Evolutionary conservation across 2,329 filamentous ascomycete species (phyloP).

Genomic region (Xylaria sp.): DNA sequence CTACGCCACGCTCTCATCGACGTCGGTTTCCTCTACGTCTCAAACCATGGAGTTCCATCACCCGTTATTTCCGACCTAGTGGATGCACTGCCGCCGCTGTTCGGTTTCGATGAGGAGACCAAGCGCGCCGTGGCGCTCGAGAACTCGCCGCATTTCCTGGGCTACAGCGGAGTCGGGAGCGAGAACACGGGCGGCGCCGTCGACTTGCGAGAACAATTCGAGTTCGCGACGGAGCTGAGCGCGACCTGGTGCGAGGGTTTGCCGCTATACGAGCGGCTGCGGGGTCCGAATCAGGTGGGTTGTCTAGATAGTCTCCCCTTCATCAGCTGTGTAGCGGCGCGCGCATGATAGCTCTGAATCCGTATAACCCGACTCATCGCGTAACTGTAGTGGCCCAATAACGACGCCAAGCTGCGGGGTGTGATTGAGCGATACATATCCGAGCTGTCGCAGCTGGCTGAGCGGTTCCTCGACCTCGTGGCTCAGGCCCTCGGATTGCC

Average conservation of each 20-base stretch:
- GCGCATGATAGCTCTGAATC: background rate
- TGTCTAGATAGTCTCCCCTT: background rate
- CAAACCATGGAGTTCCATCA: constrained; percentile 59
- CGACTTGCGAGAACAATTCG: constrained; percentile 69
- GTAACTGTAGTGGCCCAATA: constrained; percentile 55
- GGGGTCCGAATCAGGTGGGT: constrained; percentile 61
- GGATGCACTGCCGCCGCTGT: constrained; percentile 56
- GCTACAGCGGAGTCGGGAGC: constrained; percentile 65
- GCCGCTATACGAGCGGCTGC: constrained; percentile 57
- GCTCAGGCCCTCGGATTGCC: constrained; percentile 65
- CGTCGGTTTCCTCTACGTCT: constrained; percentile 65
- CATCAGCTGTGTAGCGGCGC: constrained; percentile 1
- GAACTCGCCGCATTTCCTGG: constrained; percentile 70
- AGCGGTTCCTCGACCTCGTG: constrained; percentile 66
- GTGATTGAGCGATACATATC: constrained; percentile 62
- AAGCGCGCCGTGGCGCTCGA: constrained; percentile 58
- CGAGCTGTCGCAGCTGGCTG: constrained; percentile 62
- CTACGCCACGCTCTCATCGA: constrained; percentile 61
- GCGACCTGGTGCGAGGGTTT: constrained; percentile 50
- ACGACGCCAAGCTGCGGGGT: constrained; percentile 50
- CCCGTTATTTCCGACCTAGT: constrained; percentile 53
- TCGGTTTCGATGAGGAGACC: constrained; percentile 52
- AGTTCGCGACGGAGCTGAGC: constrained; percentile 67
- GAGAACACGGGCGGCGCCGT: constrained; percentile 65
- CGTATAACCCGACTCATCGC: background rate